A percentile compares a stretch with the other conserved stretches of the same genome.
These are phyloP conservation scores for Acanthamoeba triangularis DNA, from an alignment of 208 protist genomes.

Conservation along the genomic window DNA sequence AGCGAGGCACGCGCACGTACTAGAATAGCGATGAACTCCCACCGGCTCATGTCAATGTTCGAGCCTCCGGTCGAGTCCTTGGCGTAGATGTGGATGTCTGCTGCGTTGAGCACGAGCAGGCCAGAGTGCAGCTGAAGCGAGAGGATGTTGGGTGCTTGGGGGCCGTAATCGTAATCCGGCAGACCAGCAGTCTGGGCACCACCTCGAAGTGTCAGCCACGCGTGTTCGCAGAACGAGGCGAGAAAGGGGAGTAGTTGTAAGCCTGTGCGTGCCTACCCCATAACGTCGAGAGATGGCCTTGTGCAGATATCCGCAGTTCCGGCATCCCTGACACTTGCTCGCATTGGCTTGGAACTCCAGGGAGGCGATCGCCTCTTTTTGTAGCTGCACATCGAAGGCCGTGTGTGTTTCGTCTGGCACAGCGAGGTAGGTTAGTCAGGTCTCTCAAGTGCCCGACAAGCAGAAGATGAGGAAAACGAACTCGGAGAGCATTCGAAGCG, in stretches of 20 bases:
- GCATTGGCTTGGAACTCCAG: background rate
- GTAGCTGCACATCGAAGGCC: background rate
- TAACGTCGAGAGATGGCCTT: background rate
- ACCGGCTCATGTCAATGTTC: background rate
- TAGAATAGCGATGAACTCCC: constrained; percentile 31
- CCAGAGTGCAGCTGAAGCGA: background rate
- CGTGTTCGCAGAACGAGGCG: background rate
- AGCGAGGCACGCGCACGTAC: background rate
- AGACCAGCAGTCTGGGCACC: background rate
- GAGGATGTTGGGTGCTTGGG: background rate
- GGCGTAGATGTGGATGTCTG: constrained; percentile 37
- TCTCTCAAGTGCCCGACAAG: background rate
- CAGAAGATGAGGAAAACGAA: constrained; percentile 2
- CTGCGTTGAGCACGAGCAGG: constrained; percentile 10
- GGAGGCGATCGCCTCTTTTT: background rate
- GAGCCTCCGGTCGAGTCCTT: background rate
- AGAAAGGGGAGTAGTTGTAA: background rate
- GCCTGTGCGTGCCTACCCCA: background rate
- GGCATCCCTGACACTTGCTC: constrained; percentile 13
- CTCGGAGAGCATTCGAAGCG: constrained; percentile 21
- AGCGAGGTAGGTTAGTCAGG: background rate
- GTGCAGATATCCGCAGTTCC: constrained; percentile 7
- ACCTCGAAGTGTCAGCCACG: background rate
- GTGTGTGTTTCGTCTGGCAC: constrained; percentile 1
- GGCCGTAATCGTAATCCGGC: constrained; percentile 41